Evolutionary conservation across 1,139 yeast genomes (phyloP).

Genomic region (Pichia sp.): DNA sequence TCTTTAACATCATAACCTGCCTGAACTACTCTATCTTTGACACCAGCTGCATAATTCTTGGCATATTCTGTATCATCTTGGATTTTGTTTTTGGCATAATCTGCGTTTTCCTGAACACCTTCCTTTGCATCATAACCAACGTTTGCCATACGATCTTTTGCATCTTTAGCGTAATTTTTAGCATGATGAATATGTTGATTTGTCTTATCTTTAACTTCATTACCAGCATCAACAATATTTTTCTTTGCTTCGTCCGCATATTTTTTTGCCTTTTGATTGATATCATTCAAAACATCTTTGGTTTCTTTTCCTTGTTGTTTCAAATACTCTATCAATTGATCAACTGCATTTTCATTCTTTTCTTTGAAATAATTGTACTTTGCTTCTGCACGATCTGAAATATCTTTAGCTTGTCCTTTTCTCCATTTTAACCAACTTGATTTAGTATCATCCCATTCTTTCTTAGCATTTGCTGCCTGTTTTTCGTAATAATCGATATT

Average conservation of each 20-base stretch:
- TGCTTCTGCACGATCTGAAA: conserved; percentile 8
- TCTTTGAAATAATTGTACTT: conserved; percentile 9
- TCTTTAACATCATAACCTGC: conserved; percentile 11
- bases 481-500: conserved; percentile 5
- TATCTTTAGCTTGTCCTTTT: conserved; percentile 5
- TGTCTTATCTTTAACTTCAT: conserved; percentile 2
- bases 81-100: conserved; percentile 4
- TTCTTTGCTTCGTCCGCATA: neutral
- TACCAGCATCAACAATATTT: neutral
- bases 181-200: conserved; percentile 4
- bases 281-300: conserved; percentile 5
- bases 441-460: conserved; percentile 11
- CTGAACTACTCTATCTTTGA: conserved; percentile 3
- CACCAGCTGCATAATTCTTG: conserved; percentile 4
- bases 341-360: conserved; percentile 9
- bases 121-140: conserved; percentile 8
- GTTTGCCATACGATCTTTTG: neutral
- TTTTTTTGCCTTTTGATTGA: neutral
- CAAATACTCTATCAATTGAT: conserved; percentile 4
- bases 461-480: conserved; percentile 10
- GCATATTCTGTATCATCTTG: conserved; percentile 8
- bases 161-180: conserved; percentile 5
- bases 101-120: conserved; percentile 4
- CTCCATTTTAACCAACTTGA: conserved; percentile 14
- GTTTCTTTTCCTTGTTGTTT: conserved; percentile 1